A percentile compares a stretch with the other conserved stretches of the same genome.
Conservation (phyloP, 2,329 filamentous ascomycete genomes). For the Fusarium nisikadoi region DNA sequence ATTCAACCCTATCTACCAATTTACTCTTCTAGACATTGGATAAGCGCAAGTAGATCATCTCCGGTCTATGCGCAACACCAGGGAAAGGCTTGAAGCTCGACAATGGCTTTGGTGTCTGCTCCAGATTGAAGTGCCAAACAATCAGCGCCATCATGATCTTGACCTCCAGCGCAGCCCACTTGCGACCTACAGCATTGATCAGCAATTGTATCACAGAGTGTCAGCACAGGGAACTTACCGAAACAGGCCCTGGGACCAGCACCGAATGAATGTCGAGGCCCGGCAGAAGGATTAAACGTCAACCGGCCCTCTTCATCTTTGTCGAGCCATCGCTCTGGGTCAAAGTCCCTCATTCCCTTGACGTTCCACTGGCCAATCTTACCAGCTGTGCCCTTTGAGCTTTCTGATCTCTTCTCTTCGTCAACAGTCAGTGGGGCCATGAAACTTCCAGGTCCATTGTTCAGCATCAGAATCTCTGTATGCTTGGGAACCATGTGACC, state of each 20-base stretch:
- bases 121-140: background rate
- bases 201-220: fast-evolving
- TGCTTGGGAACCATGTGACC: background rate
- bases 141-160: background rate
- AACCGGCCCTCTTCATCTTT: background rate
- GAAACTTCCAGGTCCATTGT: background rate
- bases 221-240: background rate
- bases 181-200: background rate
- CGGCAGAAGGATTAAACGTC: background rate
- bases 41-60: background rate
- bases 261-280: background rate
- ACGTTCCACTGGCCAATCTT: background rate
- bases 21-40: background rate
- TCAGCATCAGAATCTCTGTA: background rate
- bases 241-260: background rate
- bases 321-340: background rate
- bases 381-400: background rate
- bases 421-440: background rate
- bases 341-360: background rate
- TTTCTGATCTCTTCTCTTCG: background rate
- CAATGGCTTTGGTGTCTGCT: background rate
- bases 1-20: background rate
- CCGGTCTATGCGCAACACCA: background rate
- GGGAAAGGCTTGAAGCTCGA: background rate
- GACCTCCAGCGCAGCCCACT: background rate